A percentile compares a stretch with the other conserved stretches of the same genome.
These are phyloP conservation scores for Mortierella sp. DNA, from an alignment of 371 early-diverging fungal species.

Conservation along the genomic window DNA sequence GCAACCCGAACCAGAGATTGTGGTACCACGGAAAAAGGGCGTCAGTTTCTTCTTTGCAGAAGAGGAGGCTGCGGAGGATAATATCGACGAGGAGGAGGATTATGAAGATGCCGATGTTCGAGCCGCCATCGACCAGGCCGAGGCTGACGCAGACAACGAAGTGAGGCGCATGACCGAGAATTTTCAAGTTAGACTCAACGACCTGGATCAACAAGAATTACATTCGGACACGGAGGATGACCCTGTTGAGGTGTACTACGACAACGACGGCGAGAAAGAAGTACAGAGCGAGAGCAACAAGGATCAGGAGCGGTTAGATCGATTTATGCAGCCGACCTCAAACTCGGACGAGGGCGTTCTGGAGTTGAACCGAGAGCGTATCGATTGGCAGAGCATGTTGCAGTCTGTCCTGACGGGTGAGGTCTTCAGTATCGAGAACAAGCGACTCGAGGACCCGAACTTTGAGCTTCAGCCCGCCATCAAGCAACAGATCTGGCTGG, in stretches of 20 bases:
- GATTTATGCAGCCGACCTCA: slow-evolving; percentile 52
- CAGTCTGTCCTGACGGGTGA: slow-evolving; percentile 89
- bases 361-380: slow-evolving; percentile 77
- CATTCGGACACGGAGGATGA: slow-evolving; percentile 18
- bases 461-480: slow-evolving; percentile 64
- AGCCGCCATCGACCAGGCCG: slow-evolving; percentile 18
- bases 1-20: slow-evolving; percentile 10
- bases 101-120: slow-evolving; percentile 33
- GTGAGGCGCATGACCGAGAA: slow-evolving; percentile 22
- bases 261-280: slow-evolving; percentile 37
- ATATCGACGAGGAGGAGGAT: slow-evolving; percentile 21
- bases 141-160: slow-evolving; percentile 29
- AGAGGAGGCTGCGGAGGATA: slow-evolving; percentile 35
- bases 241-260: slow-evolving; percentile 37
- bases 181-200: slow-evolving; percentile 21
- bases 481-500: slow-evolving; percentile 83
- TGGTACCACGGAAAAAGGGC: slow-evolving; percentile 35
- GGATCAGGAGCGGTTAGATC: slow-evolving; percentile 52
- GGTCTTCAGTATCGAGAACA: slow-evolving; percentile 88
- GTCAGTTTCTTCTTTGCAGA: slow-evolving; percentile 41
- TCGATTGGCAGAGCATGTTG: slow-evolving; percentile 91
- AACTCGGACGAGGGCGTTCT: slow-evolving; percentile 49
- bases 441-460: slow-evolving; percentile 72
- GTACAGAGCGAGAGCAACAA: slow-evolving; percentile 31
- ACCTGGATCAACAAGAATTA: slow-evolving; percentile 26